Percentiles rank a stretch among this genome's conserved stretches.
phyloP scores from a whole-genome alignment of 345 rosid genomes.

The Eucalyptus regnans region DNA sequence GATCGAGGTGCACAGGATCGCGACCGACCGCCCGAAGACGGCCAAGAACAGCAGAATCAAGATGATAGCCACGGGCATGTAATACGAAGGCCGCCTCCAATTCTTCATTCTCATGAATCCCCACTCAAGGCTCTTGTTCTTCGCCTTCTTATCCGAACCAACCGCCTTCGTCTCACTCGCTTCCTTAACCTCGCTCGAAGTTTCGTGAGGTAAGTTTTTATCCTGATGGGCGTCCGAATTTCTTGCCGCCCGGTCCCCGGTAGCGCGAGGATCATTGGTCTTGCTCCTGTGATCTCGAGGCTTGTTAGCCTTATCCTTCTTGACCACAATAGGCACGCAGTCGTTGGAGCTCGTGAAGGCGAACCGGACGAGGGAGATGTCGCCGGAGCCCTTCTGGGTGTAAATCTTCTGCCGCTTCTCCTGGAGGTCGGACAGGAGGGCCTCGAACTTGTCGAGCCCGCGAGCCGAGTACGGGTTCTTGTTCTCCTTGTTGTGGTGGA shows the following conservation, averaged over 20 bases:
- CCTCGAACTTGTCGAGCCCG: conserved; percentile 67
- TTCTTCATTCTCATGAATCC: background rate
- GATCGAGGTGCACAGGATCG: conserved; percentile 45
- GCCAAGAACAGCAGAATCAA: conserved; percentile 47
- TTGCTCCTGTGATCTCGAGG: background rate
- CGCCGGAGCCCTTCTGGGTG: conserved; percentile 30
- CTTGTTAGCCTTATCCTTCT: background rate
- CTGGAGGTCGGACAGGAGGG: conserved; percentile 51
- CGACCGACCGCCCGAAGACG: conserved; percentile 53
- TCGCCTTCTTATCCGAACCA: background rate
- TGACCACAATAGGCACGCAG: background rate
- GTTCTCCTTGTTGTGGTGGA: conserved; percentile 1
- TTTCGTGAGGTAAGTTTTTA: background rate
- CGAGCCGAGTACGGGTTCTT: conserved; percentile 66
- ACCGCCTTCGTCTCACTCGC: background rate
- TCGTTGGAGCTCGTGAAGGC: background rate
- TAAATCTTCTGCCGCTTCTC: conserved; percentile 51
- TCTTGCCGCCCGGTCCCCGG: background rate
- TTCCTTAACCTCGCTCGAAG: background rate
- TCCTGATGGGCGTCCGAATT: background rate
- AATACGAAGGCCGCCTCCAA: conserved; percentile 35
- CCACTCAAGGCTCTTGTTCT: background rate
- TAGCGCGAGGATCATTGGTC: background rate
- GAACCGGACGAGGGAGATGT: conserved; percentile 42
- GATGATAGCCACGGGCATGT: conserved; percentile 35